Conservation (phyloP, 108 stramenopile genomes). For the Chaetoceros tenuissimus region DNA sequence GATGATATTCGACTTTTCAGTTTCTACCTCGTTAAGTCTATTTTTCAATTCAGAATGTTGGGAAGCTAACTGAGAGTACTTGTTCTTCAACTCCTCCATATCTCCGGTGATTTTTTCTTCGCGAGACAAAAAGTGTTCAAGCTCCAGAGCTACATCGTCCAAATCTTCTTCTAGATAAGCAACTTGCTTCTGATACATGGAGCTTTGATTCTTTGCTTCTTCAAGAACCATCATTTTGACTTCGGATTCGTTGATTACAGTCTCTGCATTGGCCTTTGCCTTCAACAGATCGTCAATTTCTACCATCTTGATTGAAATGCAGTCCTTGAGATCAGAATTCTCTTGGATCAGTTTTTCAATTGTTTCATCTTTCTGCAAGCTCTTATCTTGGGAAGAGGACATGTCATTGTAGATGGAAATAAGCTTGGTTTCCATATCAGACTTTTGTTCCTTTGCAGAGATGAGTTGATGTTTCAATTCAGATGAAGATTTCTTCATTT, state of each 20-base stretch:
- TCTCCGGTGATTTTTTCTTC: too few relatives aligned
- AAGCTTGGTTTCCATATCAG: background rate
- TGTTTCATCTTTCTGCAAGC: background rate
- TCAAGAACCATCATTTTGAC: background rate
- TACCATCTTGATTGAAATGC: background rate
- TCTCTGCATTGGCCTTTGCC: background rate
- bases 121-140: background rate
- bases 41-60: background rate
- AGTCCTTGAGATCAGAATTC: background rate
- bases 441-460: background rate
- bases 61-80: too few relatives aligned
- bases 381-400: background rate
- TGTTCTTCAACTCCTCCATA: too few relatives aligned
- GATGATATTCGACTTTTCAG: background rate
- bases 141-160: background rate
- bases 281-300: background rate
- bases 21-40: background rate
- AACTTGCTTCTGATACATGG: background rate
- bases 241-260: background rate
- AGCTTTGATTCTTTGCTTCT: background rate
- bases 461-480: background rate
- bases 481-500: background rate
- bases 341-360: background rate
- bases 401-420: background rate
- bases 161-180: background rate